Base-by-base conservation (phyloP, 352 stramenopile species). In the Pythium apleroticum region DNA sequence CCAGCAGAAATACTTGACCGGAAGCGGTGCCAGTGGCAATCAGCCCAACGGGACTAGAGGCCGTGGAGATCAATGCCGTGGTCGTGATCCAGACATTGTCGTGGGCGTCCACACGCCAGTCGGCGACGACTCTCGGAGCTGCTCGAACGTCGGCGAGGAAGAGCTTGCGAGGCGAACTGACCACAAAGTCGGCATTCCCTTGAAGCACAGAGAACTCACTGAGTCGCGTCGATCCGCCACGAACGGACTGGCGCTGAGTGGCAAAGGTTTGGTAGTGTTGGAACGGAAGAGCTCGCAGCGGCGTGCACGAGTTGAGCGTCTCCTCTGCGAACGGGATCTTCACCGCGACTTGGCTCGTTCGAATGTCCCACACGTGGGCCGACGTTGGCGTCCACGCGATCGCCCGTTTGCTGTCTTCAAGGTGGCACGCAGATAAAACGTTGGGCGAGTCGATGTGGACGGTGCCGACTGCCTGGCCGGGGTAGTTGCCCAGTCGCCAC, bases 351-450 rank as follows among this genome's bases (percentile, higher is more conserved):
- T 91, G 84, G 57, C 82, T 93, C 3, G 80, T 89, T 10, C 70
- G 72, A 14, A 93, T 57, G 54, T 93, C 80, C 84, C 84, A 93
- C 0, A 91, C 72, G 66, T 89, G 76, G 6, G 90, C 74, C 0
- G 75, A 72, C 0, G 72, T 68, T 2, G 77, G 67, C 8, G 79
- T 82, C 19, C 76, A 68, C 5, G 80, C 81, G 1, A 77, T 65
- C 22, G 78, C 84, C 12, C 64, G 72, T 2, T 48, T 30, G 10
- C 67, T 64, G 27, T 83, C 72, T 52, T 79, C 66, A 1, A 71
- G 46, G 35, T 60, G 73, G 4, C 71, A 53, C 14, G 78, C 63
- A 0, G 59, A 68, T 0, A 74, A 31, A 22, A 82, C 39, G 11
- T 45, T 64, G 0, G 77, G 59, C 4, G 65, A 67, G 20, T 63